Percentiles rank a stretch among this genome's conserved stretches.
Evolutionary conservation across 2,329 filamentous ascomycete genomes (phyloP).

Genomic region (Xylaria sp.): DNA sequence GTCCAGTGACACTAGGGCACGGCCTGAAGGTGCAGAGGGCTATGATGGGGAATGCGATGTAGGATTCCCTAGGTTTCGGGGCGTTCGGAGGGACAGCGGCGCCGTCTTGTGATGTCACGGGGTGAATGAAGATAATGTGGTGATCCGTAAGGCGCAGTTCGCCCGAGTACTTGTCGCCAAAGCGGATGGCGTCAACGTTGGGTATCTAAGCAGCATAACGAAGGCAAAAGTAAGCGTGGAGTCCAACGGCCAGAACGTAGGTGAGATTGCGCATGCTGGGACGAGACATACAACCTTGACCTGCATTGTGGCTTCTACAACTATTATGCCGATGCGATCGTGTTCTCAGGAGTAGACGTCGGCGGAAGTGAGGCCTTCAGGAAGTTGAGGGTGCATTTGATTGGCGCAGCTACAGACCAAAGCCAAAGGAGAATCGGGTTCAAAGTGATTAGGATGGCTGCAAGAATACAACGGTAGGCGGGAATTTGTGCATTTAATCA

Average conservation of each 20-base stretch:
- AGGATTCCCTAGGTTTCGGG: conserved; percentile 71
- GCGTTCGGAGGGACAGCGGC: conserved; percentile 40
- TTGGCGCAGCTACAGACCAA: conserved; percentile 22
- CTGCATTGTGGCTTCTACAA: conserved; percentile 43
- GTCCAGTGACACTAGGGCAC: conserved; percentile 73
- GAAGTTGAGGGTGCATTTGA: conserved; percentile 42
- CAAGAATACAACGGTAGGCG: conserved; percentile 4
- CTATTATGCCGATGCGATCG: conserved; percentile 14
- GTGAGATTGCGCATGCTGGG: conserved; percentile 9
- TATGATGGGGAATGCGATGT: conserved; percentile 96
- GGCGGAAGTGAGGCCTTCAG: conserved; percentile 26
- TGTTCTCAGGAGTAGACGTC: conserved; percentile 4
- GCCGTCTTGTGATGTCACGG: conserved; percentile 41
- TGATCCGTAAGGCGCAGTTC: conserved; percentile 71
- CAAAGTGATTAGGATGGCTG: conserved; percentile 15
- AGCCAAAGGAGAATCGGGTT: conserved; percentile 12
- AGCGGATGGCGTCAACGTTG: conserved; percentile 69
- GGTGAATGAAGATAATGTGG: conserved; percentile 61
- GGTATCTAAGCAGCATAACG: conserved; percentile 60
- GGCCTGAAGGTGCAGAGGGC: conserved; percentile 81
- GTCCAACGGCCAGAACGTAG: not conserved
- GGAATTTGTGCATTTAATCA: not conserved
- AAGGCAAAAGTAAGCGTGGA: conserved; percentile 29
- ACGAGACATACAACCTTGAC: conserved; percentile 47
- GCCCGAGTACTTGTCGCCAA: conserved; percentile 66